phyloP scores from a whole-genome alignment of 2,329 filamentous ascomycete species.

The Botrytis galanthina region DNA sequence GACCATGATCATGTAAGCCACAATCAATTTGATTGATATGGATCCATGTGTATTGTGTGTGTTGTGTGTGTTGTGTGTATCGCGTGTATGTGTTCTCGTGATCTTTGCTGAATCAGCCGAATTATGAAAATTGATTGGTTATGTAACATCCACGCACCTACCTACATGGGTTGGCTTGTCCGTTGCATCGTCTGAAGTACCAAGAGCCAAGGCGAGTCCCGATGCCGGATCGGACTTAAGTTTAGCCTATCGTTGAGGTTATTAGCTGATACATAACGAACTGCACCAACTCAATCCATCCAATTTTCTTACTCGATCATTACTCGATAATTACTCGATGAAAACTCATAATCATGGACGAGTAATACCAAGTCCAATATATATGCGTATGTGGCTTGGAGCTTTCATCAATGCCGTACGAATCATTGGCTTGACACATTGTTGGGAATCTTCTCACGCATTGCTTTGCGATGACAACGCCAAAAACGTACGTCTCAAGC shows the following conservation, averaged over 20 bases:
- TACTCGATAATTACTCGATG: conserved; percentile 9
- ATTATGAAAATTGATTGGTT: too few relatives aligned
- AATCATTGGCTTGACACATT: not conserved
- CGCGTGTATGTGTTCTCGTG: too few relatives aligned
- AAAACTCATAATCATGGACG: not conserved
- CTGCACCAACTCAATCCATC: not conserved
- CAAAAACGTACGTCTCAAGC: not conserved
- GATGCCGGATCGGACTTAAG: conserved; percentile 12
- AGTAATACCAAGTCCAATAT: not conserved
- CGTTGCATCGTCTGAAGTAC: not conserved
- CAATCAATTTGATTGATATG: not conserved
- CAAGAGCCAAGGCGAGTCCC: conserved; percentile 1
- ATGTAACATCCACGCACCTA: too few relatives aligned
- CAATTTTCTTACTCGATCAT: conserved; percentile 7
- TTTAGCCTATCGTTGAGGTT: conserved; percentile 3
- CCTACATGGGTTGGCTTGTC: not conserved
- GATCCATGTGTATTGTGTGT: too few relatives aligned
- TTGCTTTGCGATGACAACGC: not conserved
- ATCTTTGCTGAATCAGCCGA: too few relatives aligned
- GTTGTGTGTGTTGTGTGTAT: too few relatives aligned
- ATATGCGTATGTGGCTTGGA: not conserved
- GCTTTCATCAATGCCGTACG: not conserved
- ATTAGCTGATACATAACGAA: not conserved
- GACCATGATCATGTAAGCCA: not conserved
- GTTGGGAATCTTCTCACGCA: not conserved